Evolutionary conservation across 2,329 filamentous ascomycete genomes (phyloP).

Genomic region (Phyllosticta capitalensis): DNA sequence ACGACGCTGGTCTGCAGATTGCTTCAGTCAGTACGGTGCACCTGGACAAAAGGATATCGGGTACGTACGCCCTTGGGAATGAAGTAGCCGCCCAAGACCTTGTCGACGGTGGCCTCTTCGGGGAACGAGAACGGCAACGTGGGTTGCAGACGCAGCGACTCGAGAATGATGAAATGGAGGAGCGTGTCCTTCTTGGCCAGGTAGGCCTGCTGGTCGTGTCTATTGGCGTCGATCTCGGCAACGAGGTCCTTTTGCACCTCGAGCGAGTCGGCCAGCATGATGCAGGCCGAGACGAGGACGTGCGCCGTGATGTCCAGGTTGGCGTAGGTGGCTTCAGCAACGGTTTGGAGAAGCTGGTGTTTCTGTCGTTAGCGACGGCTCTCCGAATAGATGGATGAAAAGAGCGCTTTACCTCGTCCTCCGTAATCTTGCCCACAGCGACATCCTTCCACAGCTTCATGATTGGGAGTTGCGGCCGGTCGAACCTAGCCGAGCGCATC

Average conservation of each 20-base stretch:
- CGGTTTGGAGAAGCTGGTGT: constrained; percentile 6
- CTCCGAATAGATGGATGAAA: neutral
- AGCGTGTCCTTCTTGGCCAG: constrained; percentile 3
- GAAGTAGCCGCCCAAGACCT: constrained; percentile 1
- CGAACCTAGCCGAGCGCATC: neutral
- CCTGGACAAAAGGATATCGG: neutral
- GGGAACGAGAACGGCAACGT: constrained; percentile 5
- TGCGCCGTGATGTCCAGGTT: constrained; percentile 11
- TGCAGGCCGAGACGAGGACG: constrained; percentile 1
- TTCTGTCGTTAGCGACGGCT: neutral
- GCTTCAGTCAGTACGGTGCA: neutral
- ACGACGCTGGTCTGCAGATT: constrained; percentile 6
- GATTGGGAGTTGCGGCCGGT: neutral
- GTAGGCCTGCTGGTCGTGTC: neutral
- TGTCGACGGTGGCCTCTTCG: constrained; percentile 4
- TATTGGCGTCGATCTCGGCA: neutral
- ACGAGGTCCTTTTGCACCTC: constrained; percentile 5
- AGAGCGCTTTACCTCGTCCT: neutral
- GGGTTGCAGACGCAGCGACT: constrained; percentile 11
- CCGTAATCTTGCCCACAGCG: neutral
- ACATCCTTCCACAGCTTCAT: neutral
- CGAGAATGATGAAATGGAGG: constrained; percentile 7
- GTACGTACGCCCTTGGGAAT: constrained; percentile 5
- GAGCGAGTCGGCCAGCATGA: constrained; percentile 8
- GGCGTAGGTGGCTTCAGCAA: constrained; percentile 8